Conservation (phyloP, 2,329 filamentous ascomycete species). For the Cercospora sojina region DNA sequence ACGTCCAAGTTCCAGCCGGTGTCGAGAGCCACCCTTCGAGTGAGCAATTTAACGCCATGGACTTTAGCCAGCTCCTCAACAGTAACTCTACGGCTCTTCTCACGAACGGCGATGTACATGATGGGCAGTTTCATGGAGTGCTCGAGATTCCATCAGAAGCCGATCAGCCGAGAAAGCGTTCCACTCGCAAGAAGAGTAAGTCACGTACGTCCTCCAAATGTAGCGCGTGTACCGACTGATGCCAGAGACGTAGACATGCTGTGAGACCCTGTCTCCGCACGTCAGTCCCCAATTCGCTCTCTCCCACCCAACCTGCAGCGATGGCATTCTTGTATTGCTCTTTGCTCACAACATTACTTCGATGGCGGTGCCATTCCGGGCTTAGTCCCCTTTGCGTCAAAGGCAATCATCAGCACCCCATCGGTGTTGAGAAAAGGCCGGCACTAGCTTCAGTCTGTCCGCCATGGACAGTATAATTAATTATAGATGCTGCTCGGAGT, state of each 20-base stretch:
- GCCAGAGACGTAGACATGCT: not conserved
- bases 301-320: not conserved
- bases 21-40: not conserved
- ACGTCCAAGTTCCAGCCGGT: not conserved
- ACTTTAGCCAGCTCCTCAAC: conserved; percentile 10
- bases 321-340: not conserved
- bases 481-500: not conserved
- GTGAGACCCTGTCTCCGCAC: not conserved
- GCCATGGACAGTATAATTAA: not conserved
- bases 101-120: not conserved
- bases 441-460: not conserved
- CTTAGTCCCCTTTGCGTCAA: not conserved
- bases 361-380: not conserved
- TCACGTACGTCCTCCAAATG: not conserved
- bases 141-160: not conserved
- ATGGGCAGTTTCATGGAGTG: not conserved
- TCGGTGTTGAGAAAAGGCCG: not conserved
- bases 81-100: not conserved
- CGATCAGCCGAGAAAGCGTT: not conserved
- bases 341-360: not conserved
- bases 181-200: not conserved
- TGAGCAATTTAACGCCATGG: conserved; percentile 1
- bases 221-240: not conserved
- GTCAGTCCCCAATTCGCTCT: not conserved
- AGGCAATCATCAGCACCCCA: not conserved